Evolutionary conservation across 2,329 filamentous ascomycete genomes (phyloP), one percentile per base, ranked within the genome.

Genomic region (Colletotrichum sp.): DNA sequence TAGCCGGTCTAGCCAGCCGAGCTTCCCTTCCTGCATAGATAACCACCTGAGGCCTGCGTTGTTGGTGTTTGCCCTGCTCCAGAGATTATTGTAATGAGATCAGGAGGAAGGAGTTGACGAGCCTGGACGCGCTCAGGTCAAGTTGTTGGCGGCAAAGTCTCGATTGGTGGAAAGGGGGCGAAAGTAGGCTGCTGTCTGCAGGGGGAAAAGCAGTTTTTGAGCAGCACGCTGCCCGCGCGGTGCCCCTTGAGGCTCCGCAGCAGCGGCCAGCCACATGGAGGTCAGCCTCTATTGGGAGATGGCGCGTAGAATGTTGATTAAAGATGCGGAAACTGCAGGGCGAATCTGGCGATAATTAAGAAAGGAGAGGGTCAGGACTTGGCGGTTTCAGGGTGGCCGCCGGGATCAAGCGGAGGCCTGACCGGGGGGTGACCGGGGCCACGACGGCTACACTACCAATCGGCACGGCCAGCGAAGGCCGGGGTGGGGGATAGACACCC

Each of bases 381-480:
- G 59, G 74, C 70, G 55, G 74, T 76, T 76, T 76, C 74, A 76
- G 74, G 74, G 65, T 76, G 74, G 49, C 44, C 64, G 34, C 70
- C 70, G 74, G 74, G 73, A 69, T 69, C 73, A 52, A 59, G 52
- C 64, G 57, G 57, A 57, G 73, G 28, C 26, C 70, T 55, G 67
- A 68, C 71, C 59, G 28, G 44, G 69, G 49, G 15, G 0, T 55
- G 67, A 63, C 71, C 59, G 28, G 44, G 69, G 59, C 3, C 1
- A 6, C 21, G 34, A 66, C 28, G 70, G 70, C 59, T 57, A n/a
- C 3, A 24, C 36, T 10, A 16, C 74, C 74, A 76, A 76, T 76
- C 74, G 74, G 74, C 34, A 59, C 44, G 34, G 70, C 70, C 74
- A 74, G 74, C 74, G 74, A 76, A 49, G 34, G n/a, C 32, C 64